Conservation (phyloP, 129 eudicot species). For the Erigeron canadensis region DNA sequence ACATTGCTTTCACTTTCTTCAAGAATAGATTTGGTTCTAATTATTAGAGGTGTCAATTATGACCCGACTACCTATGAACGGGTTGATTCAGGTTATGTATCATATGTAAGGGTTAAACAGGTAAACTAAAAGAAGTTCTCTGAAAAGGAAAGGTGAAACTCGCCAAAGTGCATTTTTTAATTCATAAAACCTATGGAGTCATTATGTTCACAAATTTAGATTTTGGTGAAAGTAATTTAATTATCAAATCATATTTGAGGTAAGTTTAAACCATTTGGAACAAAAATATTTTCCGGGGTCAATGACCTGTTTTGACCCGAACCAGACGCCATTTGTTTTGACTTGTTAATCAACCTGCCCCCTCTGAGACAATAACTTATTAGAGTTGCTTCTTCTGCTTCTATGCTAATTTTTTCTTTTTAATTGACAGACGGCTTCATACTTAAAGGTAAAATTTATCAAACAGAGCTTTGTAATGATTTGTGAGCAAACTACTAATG, state of each 20-base stretch:
- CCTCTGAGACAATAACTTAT: slow-evolving; percentile 5
- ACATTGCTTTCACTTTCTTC: slow-evolving; percentile 16
- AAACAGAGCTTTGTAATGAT: slow-evolving; percentile 12
- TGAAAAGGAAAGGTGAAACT: background rate
- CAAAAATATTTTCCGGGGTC: background rate
- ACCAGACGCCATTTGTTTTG: background rate
- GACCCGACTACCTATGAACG: background rate
- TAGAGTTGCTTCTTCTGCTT: background rate
- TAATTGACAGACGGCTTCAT: slow-evolving; percentile 60
- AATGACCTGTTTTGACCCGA: background rate
- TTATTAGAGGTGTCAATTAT: slow-evolving; percentile 6
- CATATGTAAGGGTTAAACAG: background rate
- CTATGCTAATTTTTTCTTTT: slow-evolving; percentile 26
- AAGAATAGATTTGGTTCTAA: slow-evolving; percentile 2
- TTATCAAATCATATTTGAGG: background rate
- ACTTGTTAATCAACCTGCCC: background rate
- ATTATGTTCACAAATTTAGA: background rate
- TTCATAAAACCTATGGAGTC: background rate
- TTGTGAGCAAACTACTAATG: slow-evolving; percentile 7
- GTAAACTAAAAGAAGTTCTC: background rate
- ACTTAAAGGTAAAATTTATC: slow-evolving; percentile 59
- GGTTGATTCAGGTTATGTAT: slow-evolving; percentile 9
- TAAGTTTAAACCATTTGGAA: background rate
- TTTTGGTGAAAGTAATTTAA: too few relatives aligned
- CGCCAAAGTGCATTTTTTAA: background rate